phyloP scores from a whole-genome alignment of 305 asterid genomes.

The Fraxinus xanthoxyloides region DNA sequence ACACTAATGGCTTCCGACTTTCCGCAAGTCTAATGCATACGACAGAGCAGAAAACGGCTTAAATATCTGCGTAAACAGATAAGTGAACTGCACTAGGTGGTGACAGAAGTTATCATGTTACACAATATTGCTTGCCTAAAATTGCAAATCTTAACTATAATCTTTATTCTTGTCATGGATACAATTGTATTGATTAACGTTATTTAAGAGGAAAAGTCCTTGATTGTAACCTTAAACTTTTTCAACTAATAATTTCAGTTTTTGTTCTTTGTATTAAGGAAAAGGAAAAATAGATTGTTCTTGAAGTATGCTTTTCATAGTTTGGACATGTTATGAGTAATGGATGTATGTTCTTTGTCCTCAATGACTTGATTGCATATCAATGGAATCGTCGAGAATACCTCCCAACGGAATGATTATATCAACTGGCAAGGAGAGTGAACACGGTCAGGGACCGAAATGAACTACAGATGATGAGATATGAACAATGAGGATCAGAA shows the following conservation, averaged over 20 bases:
- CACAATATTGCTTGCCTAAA: not conserved
- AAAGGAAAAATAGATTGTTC: too few relatives aligned
- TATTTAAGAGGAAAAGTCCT: not conserved
- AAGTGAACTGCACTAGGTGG: not conserved
- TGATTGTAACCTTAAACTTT: not conserved
- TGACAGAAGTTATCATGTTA: not conserved
- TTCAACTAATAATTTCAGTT: not conserved
- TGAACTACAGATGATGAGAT: too few relatives aligned
- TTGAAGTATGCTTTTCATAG: too few relatives aligned
- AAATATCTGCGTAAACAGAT: too few relatives aligned
- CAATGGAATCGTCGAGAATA: too few relatives aligned
- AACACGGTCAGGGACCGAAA: too few relatives aligned
- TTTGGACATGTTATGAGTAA: too few relatives aligned
- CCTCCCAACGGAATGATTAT: too few relatives aligned
- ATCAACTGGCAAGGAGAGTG: too few relatives aligned
- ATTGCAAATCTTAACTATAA: not conserved
- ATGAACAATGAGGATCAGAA: too few relatives aligned
- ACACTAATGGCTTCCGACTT: conserved; percentile 89
- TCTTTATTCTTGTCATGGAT: not conserved
- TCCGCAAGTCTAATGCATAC: conserved; percentile 94
- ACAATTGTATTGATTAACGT: not conserved
- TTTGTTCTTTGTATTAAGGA: not conserved
- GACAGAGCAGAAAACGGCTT: conserved; percentile 88
- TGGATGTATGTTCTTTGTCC: too few relatives aligned
- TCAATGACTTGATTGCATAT: too few relatives aligned